Evolutionary conservation across 257 asterid species (phyloP).

Genomic region (Ajuga chamaepitys): DNA sequence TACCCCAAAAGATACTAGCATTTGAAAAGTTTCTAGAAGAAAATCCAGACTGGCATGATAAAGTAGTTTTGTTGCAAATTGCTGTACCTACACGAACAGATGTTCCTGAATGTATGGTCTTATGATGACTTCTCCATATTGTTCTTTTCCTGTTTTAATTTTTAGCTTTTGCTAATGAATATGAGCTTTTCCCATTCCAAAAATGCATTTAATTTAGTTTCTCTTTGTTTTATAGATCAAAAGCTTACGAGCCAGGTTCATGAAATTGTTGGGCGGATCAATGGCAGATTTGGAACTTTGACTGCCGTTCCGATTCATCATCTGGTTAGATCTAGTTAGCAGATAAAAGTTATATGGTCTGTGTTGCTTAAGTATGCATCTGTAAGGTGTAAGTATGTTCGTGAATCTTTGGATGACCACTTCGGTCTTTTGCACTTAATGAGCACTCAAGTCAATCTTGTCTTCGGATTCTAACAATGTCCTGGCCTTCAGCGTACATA

Average conservation of each 20-base stretch:
- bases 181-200: conserved; percentile 12
- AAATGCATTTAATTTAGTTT: conserved; percentile 5
- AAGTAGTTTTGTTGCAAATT: conserved; percentile 92
- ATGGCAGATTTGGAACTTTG: conserved; percentile 90
- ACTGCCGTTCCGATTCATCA: conserved; percentile 94
- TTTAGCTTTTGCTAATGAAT: neutral
- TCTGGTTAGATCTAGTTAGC: conserved; percentile 50
- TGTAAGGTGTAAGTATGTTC: no score
- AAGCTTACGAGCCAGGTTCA: conserved; percentile 98
- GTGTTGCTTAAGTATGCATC: conserved; percentile 2
- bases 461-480: neutral
- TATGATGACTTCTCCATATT: conserved; percentile 3
- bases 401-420: no score
- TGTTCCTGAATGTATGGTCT: conserved; percentile 85
- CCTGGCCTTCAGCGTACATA: neutral
- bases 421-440: neutral
- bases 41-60: conserved; percentile 69
- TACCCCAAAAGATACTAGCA: conserved; percentile 88
- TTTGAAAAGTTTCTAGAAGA: conserved; percentile 94
- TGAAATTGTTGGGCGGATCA: conserved; percentile 96
- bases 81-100: conserved; percentile 98
- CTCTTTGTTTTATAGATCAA: conserved; percentile 52
- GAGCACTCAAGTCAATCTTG: neutral
- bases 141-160: neutral
- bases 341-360: neutral